phyloP scores from a whole-genome alignment of 2,329 filamentous ascomycete genomes.

The Alternaria dauci region DNA sequence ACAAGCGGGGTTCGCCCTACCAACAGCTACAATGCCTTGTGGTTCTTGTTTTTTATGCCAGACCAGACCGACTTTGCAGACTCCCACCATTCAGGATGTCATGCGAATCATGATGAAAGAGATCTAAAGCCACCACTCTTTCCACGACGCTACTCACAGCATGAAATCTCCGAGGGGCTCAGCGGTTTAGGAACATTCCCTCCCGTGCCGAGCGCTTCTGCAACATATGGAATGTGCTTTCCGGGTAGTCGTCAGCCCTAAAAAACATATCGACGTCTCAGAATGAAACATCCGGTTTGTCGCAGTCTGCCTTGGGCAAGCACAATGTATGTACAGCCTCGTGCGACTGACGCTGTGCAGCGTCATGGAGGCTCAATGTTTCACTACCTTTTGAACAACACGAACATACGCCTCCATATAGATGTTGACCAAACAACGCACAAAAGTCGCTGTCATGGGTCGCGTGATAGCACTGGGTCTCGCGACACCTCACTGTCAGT shows the following conservation, averaged over 20 bases:
- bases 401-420: neutral
- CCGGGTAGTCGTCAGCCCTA: slow-evolving; percentile 5
- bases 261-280: neutral
- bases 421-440: neutral
- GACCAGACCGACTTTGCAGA: neutral
- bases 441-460: neutral
- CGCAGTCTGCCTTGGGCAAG: slow-evolving; percentile 16
- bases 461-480: neutral
- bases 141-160: neutral
- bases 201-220: slow-evolving; percentile 8
- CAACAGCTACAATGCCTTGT: neutral
- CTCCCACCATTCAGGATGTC: neutral
- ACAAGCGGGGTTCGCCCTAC: neutral
- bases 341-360: slow-evolving; percentile 3
- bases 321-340: slow-evolving; percentile 7
- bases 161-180: slow-evolving; percentile 12
- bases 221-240: neutral
- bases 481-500: no score
- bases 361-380: slow-evolving; percentile 9
- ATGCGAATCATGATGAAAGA: neutral
- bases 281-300: neutral
- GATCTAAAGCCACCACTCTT: slow-evolving; percentile 5
- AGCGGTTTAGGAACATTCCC: neutral
- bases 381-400: slow-evolving; percentile 2
- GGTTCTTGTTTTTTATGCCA: neutral